phyloP scores from a whole-genome alignment of 352 stramenopile genomes.

The Peronospora belbahrii region DNA sequence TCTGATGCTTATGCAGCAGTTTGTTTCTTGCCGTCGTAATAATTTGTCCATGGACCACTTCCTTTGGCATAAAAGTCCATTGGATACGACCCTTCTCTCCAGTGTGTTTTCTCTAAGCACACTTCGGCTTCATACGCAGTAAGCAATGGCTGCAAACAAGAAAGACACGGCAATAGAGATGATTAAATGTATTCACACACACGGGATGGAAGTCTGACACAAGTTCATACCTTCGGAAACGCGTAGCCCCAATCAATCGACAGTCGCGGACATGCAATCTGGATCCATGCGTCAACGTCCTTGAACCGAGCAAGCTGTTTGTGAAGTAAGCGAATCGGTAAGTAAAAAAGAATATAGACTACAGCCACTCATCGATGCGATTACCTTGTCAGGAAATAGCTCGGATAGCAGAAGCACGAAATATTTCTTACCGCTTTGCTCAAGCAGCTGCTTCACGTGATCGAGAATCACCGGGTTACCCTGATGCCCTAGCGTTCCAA shows the following conservation, averaged over 20 bases:
- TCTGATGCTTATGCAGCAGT: constrained; percentile 2
- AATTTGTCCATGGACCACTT: constrained; percentile 96
- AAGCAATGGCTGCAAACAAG: constrained; percentile 77
- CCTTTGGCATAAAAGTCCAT: constrained; percentile 99
- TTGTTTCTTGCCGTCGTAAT: constrained; percentile 61
- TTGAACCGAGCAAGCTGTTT: constrained; percentile 78
- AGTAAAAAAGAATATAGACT: background rate
- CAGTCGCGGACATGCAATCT: constrained; percentile 97
- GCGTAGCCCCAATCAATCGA: constrained; percentile 99
- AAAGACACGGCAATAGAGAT: background rate
- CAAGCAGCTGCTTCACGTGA: constrained; percentile 85
- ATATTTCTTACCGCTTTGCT: constrained; percentile 80
- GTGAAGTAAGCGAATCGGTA: background rate
- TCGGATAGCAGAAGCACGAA: constrained; percentile 97
- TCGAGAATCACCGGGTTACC: constrained; percentile 96
- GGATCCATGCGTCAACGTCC: constrained; percentile 95
- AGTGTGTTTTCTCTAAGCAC: constrained; percentile 84
- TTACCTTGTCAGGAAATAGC: constrained; percentile 91
- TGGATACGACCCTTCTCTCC: constrained; percentile 89
- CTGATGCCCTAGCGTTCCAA: constrained; percentile 98
- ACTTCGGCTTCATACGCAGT: constrained; percentile 97
- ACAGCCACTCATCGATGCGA: background rate
- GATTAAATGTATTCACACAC: background rate
- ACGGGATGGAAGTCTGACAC: background rate
- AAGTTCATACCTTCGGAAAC: constrained; percentile 76